phyloP scores from a whole-genome alignment of 345 rosid species.

The Eutrema heterophyllum region DNA sequence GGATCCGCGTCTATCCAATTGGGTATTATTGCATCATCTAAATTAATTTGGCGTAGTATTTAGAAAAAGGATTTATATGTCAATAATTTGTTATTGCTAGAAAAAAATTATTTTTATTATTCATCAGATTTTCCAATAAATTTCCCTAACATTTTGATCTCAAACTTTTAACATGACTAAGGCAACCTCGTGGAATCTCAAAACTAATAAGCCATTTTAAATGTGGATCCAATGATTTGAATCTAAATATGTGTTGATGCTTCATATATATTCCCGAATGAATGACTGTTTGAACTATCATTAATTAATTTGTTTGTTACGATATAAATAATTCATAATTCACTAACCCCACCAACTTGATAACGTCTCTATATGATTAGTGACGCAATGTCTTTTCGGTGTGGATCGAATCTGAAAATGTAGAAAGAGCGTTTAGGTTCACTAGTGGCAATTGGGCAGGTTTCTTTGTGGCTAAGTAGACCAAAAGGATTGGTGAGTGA shows the following conservation, averaged over 20 bases:
- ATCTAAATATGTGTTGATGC: neutral
- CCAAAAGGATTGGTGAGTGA: conserved; percentile 11
- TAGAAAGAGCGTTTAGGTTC: neutral
- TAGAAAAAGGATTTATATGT: neutral
- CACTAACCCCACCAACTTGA: conserved; percentile 8
- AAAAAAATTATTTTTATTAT: too few relatives aligned
- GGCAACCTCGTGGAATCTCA: neutral
- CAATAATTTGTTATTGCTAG: neutral
- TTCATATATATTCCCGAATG: neutral
- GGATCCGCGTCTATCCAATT: conserved; percentile 24
- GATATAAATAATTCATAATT: neutral
- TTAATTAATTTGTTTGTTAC: neutral
- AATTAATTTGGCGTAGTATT: neutral
- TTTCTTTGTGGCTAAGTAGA: conserved; percentile 27
- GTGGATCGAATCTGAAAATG: neutral
- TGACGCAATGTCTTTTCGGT: conserved; percentile 18
- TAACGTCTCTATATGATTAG: neutral
- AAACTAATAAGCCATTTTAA: neutral
- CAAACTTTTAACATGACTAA: neutral
- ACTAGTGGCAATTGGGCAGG: neutral
- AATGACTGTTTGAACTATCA: neutral
- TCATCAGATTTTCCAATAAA: neutral
- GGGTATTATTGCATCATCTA: conserved; percentile 13
- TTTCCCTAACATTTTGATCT: neutral
- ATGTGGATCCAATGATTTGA: neutral